Conservation (phyloP, 2,329 filamentous ascomycete genomes). For the Diaporthe vexans region DNA sequence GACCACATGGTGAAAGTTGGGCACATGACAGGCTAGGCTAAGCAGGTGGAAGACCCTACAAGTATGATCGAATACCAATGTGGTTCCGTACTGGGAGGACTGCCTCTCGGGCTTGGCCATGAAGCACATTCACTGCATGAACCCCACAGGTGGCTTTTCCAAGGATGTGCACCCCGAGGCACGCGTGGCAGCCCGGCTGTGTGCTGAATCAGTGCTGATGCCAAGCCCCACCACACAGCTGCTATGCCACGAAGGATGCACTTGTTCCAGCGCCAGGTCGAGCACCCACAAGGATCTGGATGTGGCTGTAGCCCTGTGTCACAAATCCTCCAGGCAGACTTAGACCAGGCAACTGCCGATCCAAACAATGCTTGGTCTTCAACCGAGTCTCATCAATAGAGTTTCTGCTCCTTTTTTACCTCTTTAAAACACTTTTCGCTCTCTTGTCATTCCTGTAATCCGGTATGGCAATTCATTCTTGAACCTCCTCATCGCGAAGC, state of each 20-base stretch:
- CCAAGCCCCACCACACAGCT: background rate
- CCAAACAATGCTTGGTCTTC: conserved; percentile 1
- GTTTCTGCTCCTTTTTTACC: background rate
- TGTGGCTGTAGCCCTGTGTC: conserved; percentile 6
- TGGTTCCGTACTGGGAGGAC: background rate
- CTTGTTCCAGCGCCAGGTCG: background rate
- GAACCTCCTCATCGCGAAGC: background rate
- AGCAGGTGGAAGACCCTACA: background rate
- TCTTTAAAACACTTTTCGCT: background rate
- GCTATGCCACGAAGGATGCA: conserved; percentile 11
- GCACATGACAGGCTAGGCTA: background rate
- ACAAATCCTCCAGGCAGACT: conserved; percentile 24
- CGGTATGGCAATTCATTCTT: background rate
- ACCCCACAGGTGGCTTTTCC: background rate
- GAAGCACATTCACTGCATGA: too few species aligned
- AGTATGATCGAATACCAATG: background rate
- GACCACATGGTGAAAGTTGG: conserved; percentile 49
- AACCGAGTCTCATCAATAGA: background rate
- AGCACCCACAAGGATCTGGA: background rate
- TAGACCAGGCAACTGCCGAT: conserved; percentile 23
- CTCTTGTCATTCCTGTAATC: background rate
- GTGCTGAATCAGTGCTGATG: background rate
- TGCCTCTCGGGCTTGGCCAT: background rate
- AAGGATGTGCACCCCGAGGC: background rate
- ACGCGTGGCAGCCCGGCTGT: background rate